These are phyloP conservation scores for Hirsutella thompsonii DNA, from an alignment of 2,329 filamentous ascomycete species.

Conservation along the genomic window DNA sequence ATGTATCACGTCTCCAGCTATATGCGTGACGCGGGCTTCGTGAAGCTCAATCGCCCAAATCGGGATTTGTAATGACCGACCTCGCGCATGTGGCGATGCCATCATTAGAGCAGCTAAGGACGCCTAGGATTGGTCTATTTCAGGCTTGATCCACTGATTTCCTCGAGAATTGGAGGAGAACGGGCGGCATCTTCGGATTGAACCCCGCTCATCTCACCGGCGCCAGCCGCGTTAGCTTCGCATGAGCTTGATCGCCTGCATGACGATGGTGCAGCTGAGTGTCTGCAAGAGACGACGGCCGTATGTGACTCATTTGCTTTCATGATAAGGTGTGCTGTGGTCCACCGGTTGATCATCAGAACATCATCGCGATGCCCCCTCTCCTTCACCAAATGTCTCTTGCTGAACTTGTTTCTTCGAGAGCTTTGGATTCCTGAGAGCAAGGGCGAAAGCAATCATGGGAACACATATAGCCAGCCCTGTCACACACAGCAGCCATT, in stretches of 20 bases:
- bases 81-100: background rate
- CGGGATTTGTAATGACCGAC: background rate
- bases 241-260: too few relatives aligned
- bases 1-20: too few relatives aligned
- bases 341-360: background rate
- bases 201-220: too few relatives aligned
- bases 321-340: background rate
- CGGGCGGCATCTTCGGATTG: too few relatives aligned
- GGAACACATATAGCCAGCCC: slow-evolving; percentile 33
- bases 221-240: too few relatives aligned
- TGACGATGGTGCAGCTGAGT: too few relatives aligned
- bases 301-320: background rate
- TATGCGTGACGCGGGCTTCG: too few relatives aligned
- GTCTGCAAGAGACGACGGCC: background rate
- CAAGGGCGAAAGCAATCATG: slow-evolving; percentile 29
- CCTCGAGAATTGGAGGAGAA: too few relatives aligned
- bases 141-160: too few relatives aligned
- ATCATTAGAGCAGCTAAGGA: background rate
- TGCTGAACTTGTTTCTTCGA: slow-evolving; percentile 20
- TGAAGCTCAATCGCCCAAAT: too few relatives aligned
- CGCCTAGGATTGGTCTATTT: background rate
- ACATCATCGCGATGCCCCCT: background rate
- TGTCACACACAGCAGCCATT: slow-evolving; percentile 29
- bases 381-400: slow-evolving; percentile 4
- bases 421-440: slow-evolving; percentile 28